Base-by-base conservation (phyloP, 169 alveolate genomes). In the Cryptosporidium baileyi region DNA sequence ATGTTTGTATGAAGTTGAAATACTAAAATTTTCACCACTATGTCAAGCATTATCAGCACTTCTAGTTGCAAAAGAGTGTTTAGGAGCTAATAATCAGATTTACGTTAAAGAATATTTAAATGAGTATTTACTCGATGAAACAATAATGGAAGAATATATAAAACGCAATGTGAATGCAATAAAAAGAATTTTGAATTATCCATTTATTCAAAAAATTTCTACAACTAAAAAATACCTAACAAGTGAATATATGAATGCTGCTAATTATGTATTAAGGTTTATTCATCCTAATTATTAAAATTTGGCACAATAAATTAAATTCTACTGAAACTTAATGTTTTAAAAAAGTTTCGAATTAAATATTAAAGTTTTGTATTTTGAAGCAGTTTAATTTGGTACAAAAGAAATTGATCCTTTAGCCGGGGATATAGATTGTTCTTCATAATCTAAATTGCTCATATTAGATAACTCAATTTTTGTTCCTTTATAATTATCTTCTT, bases 141-240 rank as follows among this genome's bases (percentile, higher is more conserved):
- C 54, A 11, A 6, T 65, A 17, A 30, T 65, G 8, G 63, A 65
- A 30, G 81, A 65, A 3, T 45, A 44, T 65, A 24, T 65, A 1
- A 24, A 65, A 15, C 30, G 59, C 36, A 74, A 54, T 74, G 32
- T 74, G 6, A 57, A 74, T 28, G 51, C 85, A 19, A 74, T 74
- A 24, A 74, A 54, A 74, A 51, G 85, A 19, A 74, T 45, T 32
- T 43, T 74, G 19, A 51, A 54, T 22, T 74, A 74, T 34, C 67
- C 85, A 6, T 57, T 26, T 17, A 74, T 74, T 8, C 30, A 32
- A 59, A 74, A 51, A 41, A 36, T 15, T 9, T 36, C 32, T 9
- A 74, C 85, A 34, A 74, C 85, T 52, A 74, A 74, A 59, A 74
- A 74, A 54, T 74, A 74, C 34, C 24, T 54, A 54, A 74, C 74